phyloP scores from a whole-genome alignment of 192 early-diverging fungal genomes.

The Kappamyces sp. region DNA sequence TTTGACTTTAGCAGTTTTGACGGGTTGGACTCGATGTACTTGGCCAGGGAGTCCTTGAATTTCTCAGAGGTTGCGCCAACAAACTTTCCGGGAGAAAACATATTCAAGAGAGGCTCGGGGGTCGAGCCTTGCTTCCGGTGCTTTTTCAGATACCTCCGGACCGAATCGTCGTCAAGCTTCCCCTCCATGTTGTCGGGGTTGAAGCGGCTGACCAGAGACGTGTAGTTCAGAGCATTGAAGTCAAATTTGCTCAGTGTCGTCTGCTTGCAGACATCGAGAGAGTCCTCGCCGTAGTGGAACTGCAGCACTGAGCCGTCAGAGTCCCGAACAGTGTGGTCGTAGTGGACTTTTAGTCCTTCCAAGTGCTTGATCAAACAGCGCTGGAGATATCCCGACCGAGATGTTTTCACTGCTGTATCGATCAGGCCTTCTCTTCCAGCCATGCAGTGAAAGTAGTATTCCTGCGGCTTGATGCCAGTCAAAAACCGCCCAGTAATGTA shows the following conservation, averaged over 20 bases:
- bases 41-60: conserved; percentile 67
- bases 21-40: conserved; percentile 70
- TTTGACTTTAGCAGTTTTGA: conserved; percentile 47
- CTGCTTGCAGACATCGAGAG: conserved; percentile 90
- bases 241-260: conserved; percentile 86
- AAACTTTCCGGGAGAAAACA: conserved; percentile 73
- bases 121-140: conserved; percentile 55
- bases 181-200: conserved; percentile 60
- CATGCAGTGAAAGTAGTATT: conserved; percentile 72
- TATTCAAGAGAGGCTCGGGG: conserved; percentile 64
- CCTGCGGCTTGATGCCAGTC: conserved; percentile 95
- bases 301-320: conserved; percentile 90
- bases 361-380: conserved; percentile 99
- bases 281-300: conserved; percentile 99
- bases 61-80: conserved; percentile 86
- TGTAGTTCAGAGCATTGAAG: conserved; percentile 89
- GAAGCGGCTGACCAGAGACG: conserved; percentile 73
- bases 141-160: conserved; percentile 70
- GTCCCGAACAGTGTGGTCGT: conserved; percentile 97
- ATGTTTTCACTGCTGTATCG: conserved; percentile 99
- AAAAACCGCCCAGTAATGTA: conserved; percentile 96
- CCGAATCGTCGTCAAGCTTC: conserved; percentile 52
- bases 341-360: conserved; percentile 90
- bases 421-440: conserved; percentile 99
- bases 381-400: conserved; percentile 96